phyloP scores from a whole-genome alignment of 2,329 filamentous ascomycete genomes.

The Fusarium ramigenum region DNA sequence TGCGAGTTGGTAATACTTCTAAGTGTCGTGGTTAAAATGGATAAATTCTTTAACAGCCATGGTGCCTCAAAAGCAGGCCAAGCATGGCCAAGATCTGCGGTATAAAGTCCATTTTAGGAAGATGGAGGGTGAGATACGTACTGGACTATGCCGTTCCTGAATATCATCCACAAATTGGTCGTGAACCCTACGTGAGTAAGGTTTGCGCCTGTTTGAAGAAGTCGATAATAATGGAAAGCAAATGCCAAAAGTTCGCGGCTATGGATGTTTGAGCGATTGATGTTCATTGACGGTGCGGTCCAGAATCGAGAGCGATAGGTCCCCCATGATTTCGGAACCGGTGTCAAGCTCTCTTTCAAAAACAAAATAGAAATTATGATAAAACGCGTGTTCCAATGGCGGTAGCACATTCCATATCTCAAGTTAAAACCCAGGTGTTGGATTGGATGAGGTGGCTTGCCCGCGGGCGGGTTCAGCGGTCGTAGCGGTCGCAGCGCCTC shows the following conservation, averaged over 20 bases:
- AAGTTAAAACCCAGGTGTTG: conserved; percentile 33
- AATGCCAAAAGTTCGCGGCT: neutral
- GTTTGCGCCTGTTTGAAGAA: neutral
- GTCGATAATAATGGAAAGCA: neutral
- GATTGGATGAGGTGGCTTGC: conserved; percentile 43
- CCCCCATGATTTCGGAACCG: neutral
- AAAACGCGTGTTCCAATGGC: conserved; percentile 40
- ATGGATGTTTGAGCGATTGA: neutral
- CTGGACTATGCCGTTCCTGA: conserved; percentile 29
- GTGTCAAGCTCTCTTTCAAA: neutral
- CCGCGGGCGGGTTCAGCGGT: conserved; percentile 37
- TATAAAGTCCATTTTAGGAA: conserved; percentile 24
- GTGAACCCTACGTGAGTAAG: conserved; percentile 6
- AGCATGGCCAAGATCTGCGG: conserved; percentile 32
- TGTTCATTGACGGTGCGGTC: neutral
- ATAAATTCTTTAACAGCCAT: conserved; percentile 20
- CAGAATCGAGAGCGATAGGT: neutral
- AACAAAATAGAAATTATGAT: conserved; percentile 3
- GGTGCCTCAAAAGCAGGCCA: conserved; percentile 4
- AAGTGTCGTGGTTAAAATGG: conserved; percentile 16
- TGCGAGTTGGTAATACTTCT: neutral
- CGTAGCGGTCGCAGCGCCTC: conserved; percentile 38
- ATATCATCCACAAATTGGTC: conserved; percentile 19
- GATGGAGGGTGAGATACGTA: conserved; percentile 15
- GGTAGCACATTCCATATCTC: conserved; percentile 41